Conservation (phyloP, 495 filamentous ascomycete species). For the Pyrenula massariospora region DNA sequence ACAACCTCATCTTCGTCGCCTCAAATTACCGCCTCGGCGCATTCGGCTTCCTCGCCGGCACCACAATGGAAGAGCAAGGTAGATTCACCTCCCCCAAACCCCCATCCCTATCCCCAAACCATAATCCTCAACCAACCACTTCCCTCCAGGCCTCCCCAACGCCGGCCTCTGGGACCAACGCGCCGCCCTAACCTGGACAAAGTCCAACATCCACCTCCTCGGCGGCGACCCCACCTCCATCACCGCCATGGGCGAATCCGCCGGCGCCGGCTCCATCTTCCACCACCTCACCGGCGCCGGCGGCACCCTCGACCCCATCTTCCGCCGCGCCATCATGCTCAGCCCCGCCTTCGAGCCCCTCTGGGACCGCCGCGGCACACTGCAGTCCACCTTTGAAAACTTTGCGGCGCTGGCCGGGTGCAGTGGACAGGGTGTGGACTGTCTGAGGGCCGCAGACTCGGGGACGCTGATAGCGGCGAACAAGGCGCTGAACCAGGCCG, state of each 20-base stretch:
- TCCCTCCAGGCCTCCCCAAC: constrained; percentile 21
- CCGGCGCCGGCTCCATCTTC: constrained; percentile 28
- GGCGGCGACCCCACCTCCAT: constrained; percentile 32
- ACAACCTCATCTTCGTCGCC: constrained; percentile 31
- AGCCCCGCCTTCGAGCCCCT: constrained; percentile 33
- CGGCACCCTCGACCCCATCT: constrained; percentile 33
- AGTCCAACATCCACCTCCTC: constrained; percentile 27
- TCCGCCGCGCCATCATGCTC: constrained; percentile 30
- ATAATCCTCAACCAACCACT: background rate
- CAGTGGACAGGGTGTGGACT: constrained; percentile 26
- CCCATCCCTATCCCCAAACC: background rate
- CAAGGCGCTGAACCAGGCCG: constrained; percentile 14
- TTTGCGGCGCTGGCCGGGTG: constrained; percentile 35
- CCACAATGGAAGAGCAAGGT: constrained; percentile 31
- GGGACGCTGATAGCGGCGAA: constrained; percentile 28
- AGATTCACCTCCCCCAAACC: background rate
- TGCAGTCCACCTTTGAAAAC: constrained; percentile 26
- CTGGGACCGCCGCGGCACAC: constrained; percentile 24
- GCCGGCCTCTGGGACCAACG: constrained; percentile 38
- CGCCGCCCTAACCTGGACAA: constrained; percentile 25
- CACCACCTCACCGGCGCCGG: constrained; percentile 24
- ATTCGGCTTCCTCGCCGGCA: constrained; percentile 42
- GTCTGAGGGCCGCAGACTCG: constrained; percentile 24
- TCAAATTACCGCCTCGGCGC: constrained; percentile 40
- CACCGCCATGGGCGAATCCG: constrained; percentile 30